Evolutionary conservation across 768 basidiomycete genomes (phyloP), one percentile per base, ranked within the genome.

Genomic region (Termitomyces sp.): DNA sequence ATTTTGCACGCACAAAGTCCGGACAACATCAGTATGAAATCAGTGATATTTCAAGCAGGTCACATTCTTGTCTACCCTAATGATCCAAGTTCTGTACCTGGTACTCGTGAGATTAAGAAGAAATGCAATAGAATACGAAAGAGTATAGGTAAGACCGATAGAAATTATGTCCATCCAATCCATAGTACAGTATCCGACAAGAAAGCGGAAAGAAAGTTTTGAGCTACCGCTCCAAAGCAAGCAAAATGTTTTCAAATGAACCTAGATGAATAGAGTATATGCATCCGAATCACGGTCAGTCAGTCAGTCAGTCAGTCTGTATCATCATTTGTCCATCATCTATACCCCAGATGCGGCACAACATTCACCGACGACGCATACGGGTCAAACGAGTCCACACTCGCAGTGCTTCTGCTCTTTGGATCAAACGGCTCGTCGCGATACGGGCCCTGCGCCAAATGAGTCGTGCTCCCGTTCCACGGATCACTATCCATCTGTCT

Each of bases 401-500:
- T 58, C 37, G 22, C n/a, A 48, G 13, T 36, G 16, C 45, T 44
- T 18, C 22, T 39, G 4, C 24, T 31, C 34, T 39, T 62, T 2
- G 56, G 52, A 22, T 54, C 64, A 46, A 52, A 58, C 30, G 51
- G 51, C 41, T 69, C 64, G 42, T 76, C 75, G 22, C 64, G 65
- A 59, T 75, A 75, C 31, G 75, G 74, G 58, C 73, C 66, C n/a
- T 59, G 58, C 24, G 72, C 70, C 59, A 86, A 66, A 64, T 77
- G 80, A 37, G 71, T 67, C 34, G 69, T 77, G 66, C 85, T 87
- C 50, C 77, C 75, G 63, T 83, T 83, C 84, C 85, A 86, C 52
- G 79, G 74, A 66, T 75, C 77, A 62, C 81, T 83, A 52, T 76
- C 66, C 61, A 81, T 83, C 39, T 79, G 80, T 64, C 84, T 84